These are phyloP conservation scores for Lodderomyces elongisporus DNA, from an alignment of 1,139 yeast genomes.

Conservation along the genomic window DNA sequence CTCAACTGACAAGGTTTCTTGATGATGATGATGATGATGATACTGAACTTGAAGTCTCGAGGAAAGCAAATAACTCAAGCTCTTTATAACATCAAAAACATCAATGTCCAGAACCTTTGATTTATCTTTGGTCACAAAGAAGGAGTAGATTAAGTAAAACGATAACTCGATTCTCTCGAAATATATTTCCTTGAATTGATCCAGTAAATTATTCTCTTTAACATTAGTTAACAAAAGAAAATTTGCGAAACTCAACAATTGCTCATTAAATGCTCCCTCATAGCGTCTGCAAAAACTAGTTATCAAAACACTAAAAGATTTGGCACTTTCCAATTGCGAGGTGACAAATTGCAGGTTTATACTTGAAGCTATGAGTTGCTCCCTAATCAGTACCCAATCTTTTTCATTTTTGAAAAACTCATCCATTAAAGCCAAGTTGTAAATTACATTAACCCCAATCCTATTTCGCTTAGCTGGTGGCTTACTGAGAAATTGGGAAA, in stretches of 20 bases:
- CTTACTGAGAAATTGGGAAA: constrained; percentile 50
- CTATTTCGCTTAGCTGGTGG: constrained; percentile 42
- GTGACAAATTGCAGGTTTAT: constrained; percentile 59
- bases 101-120: constrained; percentile 23
- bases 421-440: constrained; percentile 62
- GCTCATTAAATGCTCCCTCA: constrained; percentile 26
- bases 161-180: constrained; percentile 65
- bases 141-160: constrained; percentile 55
- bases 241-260: constrained; percentile 42
- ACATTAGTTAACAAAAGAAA: constrained; percentile 50
- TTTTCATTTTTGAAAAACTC: constrained; percentile 43
- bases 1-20: constrained; percentile 22
- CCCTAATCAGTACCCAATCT: constrained; percentile 48
- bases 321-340: constrained; percentile 65
- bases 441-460: constrained; percentile 51
- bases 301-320: constrained; percentile 72
- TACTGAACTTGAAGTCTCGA: constrained; percentile 38
- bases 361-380: constrained; percentile 55
- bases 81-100: constrained; percentile 36
- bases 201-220: constrained; percentile 48
- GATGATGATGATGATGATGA: neutral
- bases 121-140: constrained; percentile 24
- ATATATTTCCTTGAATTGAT: constrained; percentile 46
- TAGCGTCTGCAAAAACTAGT: constrained; percentile 55
- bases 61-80: constrained; percentile 37